A percentile compares a stretch with the other conserved stretches of the same genome.
Evolutionary conservation across 129 eudicot genomes (phyloP).

Genomic region (Ambrosia trifida): DNA sequence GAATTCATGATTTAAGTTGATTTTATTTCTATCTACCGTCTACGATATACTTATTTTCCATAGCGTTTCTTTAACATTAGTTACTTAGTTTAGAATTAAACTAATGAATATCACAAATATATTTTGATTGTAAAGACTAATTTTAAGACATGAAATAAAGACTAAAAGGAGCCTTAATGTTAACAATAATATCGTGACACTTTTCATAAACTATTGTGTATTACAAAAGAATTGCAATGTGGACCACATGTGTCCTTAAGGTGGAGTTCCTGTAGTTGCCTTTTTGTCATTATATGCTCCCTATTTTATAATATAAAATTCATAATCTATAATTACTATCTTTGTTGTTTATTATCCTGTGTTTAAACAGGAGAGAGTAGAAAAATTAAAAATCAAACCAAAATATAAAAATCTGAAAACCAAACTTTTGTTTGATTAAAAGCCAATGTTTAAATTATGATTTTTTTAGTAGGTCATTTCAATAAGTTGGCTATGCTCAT

Average conservation of each 20-base stretch:
- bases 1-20: neutral
- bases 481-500: too few species aligned
- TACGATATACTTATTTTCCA: slow-evolving; percentile 9
- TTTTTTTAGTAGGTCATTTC: too few species aligned
- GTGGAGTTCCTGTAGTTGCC: slow-evolving; percentile 32
- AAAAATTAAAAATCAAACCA: too few species aligned
- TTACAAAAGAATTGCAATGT: neutral
- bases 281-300: slow-evolving; percentile 29
- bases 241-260: slow-evolving; percentile 30
- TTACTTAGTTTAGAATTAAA: neutral
- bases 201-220: neutral
- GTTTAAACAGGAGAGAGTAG: too few species aligned
- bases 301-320: slow-evolving; percentile 18
- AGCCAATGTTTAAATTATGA: too few species aligned
- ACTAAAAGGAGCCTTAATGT: neutral
- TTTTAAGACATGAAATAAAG: neutral
- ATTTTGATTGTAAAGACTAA: neutral
- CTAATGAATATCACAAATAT: neutral
- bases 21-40: neutral
- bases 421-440: too few species aligned
- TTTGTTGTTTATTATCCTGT: slow-evolving; percentile 13
- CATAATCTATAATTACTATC: neutral
- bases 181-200: neutral
- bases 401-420: too few species aligned
- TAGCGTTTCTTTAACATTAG: neutral